phyloP scores from a whole-genome alignment of 129 eudicot genomes.

The Chrysanthemum makinoi region DNA sequence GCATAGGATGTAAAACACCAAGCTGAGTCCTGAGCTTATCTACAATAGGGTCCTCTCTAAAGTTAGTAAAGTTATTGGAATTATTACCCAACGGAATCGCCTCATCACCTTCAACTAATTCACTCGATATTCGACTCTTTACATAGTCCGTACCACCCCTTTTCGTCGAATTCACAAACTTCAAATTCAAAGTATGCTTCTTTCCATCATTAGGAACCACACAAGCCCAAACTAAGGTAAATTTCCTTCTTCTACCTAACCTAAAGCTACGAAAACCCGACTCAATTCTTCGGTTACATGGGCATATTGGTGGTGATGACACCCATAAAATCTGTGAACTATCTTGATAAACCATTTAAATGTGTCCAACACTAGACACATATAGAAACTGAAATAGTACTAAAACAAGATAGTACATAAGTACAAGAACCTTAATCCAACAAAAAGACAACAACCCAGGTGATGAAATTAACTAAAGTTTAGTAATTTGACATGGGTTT shows the following conservation, averaged over 20 bases:
- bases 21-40: conserved; percentile 90
- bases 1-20: conserved; percentile 90
- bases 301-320: conserved; percentile 38
- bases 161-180: conserved; percentile 38
- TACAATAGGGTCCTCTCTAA: conserved; percentile 82
- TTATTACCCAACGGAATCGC: conserved; percentile 34
- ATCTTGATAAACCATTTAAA: conserved; percentile 41
- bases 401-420: neutral
- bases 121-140: conserved; percentile 39
- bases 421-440: neutral
- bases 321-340: conserved; percentile 34
- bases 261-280: conserved; percentile 22
- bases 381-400: neutral
- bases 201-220: conserved; percentile 36
- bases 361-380: conserved; percentile 23
- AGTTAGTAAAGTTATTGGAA: conserved; percentile 50
- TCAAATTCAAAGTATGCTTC: conserved; percentile 24
- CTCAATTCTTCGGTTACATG: conserved; percentile 37
- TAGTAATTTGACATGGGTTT: neutral
- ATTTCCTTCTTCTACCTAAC: conserved; percentile 21
- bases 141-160: conserved; percentile 47
- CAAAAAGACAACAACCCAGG: neutral
- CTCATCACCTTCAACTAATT: conserved; percentile 37
- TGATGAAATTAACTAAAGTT: neutral
- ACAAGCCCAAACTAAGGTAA: conserved; percentile 38